These are phyloP conservation scores for Colletotrichum incanum DNA, from an alignment of 2,329 filamentous ascomycete genomes.

Conservation along the genomic window DNA sequence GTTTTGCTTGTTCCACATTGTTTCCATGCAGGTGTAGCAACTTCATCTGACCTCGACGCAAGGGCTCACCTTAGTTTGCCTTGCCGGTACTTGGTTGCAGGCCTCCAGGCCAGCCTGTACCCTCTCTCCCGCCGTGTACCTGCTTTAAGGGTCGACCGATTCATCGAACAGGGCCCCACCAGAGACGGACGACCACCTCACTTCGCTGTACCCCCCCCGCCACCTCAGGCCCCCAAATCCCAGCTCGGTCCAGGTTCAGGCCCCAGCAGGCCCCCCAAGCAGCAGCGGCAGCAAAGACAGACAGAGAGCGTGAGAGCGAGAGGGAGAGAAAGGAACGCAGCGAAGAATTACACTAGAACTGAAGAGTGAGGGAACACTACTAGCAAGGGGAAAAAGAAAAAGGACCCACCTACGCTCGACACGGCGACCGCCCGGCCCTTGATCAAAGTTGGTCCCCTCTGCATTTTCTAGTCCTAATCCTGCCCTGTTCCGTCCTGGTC, in stretches of 20 bases:
- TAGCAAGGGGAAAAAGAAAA: not conserved
- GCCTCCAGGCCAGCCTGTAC: constrained; percentile 4
- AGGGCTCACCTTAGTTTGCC: constrained; percentile 25
- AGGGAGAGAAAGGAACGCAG: not conserved
- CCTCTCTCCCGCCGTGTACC: constrained; percentile 16
- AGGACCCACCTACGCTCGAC: constrained; percentile 26
- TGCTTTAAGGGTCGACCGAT: constrained; percentile 10
- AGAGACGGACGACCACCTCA: constrained; percentile 11
- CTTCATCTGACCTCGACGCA: constrained; percentile 40
- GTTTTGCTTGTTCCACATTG: constrained; percentile 21
- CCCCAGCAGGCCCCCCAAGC: not conserved
- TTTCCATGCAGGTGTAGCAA: constrained; percentile 34
- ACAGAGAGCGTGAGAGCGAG: not conserved
- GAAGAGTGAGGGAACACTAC: constrained; percentile 2
- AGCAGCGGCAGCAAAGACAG: constrained; percentile 1
- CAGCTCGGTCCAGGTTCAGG: constrained; percentile 34
- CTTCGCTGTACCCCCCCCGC: constrained; percentile 11
- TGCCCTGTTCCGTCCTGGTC: constrained; percentile 21
- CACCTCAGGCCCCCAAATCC: constrained; percentile 21
- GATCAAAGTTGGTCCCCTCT: not conserved
- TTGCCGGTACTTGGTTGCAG: constrained; percentile 20
- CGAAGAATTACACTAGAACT: not conserved
- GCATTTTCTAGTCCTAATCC: constrained; percentile 14
- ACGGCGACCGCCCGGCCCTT: constrained; percentile 31
- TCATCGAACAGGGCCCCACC: constrained; percentile 11